Base-by-base conservation (phyloP, 2,329 filamentous ascomycete genomes). In the Fusarium sp. region DNA sequence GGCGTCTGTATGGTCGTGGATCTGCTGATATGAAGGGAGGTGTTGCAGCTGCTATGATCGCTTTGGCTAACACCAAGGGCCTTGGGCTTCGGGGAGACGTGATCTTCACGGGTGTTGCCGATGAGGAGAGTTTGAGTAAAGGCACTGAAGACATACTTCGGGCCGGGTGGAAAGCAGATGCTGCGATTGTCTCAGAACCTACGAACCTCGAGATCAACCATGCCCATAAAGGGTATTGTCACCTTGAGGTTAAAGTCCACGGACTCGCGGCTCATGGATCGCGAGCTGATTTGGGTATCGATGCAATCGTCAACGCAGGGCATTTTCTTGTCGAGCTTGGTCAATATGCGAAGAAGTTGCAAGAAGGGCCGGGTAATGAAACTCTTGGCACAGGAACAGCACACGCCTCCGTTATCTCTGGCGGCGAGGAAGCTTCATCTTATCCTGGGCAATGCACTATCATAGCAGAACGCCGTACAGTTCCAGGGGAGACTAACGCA, bases 141-240 rank as follows among this genome's bases (percentile, higher is more conserved):
- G 85, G 85, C 2, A 87, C 85, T 0, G 80, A 82, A 58, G 78
- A 86, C 40, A 65, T 87, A 0, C 71, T 87, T 1, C 76, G 75
- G 13, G 83, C 83, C 3, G 85, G 85, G 2, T 87, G 84, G 85
- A 77, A 77, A 30, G 83, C 85, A 2, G 84, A 87, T 55, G 84
- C 75, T 0, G 85, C 85, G 7, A 74, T 87, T 2, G 79, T 87
- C 3, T 78, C 75, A 1, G 84, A 86, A 56, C 82, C 84, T 0
- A 86, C 83, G 0, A 73, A 77, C 45, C 71, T 81, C 5, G 75
- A 77, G 1, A 79, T 86, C 7, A 68, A 78, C 10, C 77, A 80
- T 22, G 79, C 80, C 0, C 85, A 87, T 66, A 85, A 86, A 55
- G 85, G 84, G 0, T 87, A 86, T 43, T 75, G 80, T 7, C 82